These are phyloP conservation scores for Rhazya stricta DNA, from an alignment of 257 asterid species.

Conservation along the genomic window DNA sequence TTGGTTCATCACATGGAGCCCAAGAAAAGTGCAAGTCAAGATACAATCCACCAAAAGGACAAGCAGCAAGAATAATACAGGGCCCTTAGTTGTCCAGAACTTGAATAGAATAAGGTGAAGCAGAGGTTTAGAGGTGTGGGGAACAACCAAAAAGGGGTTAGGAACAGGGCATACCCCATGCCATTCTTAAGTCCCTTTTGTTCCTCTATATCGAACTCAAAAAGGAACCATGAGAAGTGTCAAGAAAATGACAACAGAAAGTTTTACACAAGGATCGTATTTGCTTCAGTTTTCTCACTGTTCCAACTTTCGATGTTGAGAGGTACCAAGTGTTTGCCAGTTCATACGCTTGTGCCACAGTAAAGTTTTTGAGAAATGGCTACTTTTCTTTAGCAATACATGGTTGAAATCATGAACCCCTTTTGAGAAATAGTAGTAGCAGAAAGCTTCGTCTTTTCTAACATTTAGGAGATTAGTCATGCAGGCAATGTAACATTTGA, in stretches of 20 bases:
- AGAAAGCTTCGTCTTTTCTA: too few species aligned
- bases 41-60: slow-evolving; percentile 28
- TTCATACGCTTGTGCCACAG: neutral
- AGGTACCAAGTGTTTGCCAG: neutral
- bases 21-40: slow-evolving; percentile 34
- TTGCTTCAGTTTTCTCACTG: neutral
- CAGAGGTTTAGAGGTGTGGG: slow-evolving; percentile 12
- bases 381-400: neutral
- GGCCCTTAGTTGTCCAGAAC: slow-evolving; percentile 27
- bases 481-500: too few species aligned
- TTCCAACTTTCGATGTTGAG: slow-evolving; percentile 2
- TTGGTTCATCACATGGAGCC: slow-evolving; percentile 32
- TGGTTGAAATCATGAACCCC: neutral
- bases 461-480: too few species aligned
- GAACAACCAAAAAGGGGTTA: slow-evolving; percentile 26
- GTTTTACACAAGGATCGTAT: neutral
- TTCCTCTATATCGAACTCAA: slow-evolving; percentile 12
- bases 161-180: slow-evolving; percentile 24
- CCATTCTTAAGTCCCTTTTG: slow-evolving; percentile 22
- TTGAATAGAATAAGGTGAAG: slow-evolving; percentile 18
- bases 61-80: slow-evolving; percentile 29
- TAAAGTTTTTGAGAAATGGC: neutral
- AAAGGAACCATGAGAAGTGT: slow-evolving; percentile 4
- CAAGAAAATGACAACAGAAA: slow-evolving; percentile 8
- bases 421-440: neutral